Percentiles rank a stretch among this genome's conserved stretches.
Evolutionary conservation across 2,329 filamentous ascomycete species (phyloP).

Genomic region (Cadophora gregata): DNA sequence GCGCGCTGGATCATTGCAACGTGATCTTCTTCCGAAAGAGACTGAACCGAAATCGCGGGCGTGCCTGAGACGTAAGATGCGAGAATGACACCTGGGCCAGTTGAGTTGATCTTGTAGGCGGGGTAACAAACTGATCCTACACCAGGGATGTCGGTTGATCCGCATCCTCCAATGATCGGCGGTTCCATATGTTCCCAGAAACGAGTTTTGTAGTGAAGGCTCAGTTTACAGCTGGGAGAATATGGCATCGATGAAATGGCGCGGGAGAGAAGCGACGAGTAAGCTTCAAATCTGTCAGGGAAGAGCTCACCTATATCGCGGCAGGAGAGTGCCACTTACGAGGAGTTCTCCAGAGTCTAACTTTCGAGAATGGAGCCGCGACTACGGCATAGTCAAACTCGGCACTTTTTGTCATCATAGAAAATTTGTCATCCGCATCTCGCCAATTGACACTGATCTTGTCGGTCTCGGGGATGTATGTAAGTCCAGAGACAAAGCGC

Average conservation of each 20-base stretch:
- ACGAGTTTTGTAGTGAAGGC: constrained; percentile 70
- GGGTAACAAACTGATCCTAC: constrained; percentile 71
- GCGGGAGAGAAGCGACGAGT: constrained; percentile 51
- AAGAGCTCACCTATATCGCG: not conserved
- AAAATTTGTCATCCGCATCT: constrained; percentile 15
- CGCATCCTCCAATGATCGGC: constrained; percentile 49
- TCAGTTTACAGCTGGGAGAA: constrained; percentile 59
- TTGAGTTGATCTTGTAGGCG: constrained; percentile 68
- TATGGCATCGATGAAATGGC: constrained; percentile 56
- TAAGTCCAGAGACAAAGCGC: constrained; percentile 61
- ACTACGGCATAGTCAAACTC: constrained; percentile 39
- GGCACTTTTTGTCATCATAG: constrained; percentile 20
- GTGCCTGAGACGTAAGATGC: constrained; percentile 61
- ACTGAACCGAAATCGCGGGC: constrained; percentile 49
- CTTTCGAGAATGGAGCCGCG: constrained; percentile 43
- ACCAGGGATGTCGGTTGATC: constrained; percentile 66
- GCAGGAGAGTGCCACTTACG: not conserved
- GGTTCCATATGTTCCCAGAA: constrained; percentile 60
- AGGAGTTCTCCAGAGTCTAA: constrained; percentile 32
- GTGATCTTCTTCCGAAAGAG: constrained; percentile 63
- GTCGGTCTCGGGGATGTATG: constrained; percentile 55
- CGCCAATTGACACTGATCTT: constrained; percentile 66
- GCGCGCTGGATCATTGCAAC: constrained; percentile 67
- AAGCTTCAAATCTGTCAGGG: constrained; percentile 25
- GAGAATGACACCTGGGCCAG: constrained; percentile 65